phyloP scores from a whole-genome alignment of 2,329 filamentous ascomycete species.

The Botrytis porri region DNA sequence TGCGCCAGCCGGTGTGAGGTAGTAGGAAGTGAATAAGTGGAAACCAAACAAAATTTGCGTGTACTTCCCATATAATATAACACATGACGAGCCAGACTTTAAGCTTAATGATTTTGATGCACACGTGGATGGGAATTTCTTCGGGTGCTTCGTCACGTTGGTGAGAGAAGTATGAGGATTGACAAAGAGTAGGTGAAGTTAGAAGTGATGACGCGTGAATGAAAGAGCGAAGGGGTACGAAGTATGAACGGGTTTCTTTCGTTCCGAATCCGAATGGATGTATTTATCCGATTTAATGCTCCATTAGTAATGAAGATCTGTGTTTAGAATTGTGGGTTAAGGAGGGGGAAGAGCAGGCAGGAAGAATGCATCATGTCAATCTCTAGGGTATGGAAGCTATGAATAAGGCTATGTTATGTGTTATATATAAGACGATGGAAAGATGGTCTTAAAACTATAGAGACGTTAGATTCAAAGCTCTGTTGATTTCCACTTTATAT shows the following conservation, averaged over 20 bases:
- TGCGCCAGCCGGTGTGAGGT: background rate
- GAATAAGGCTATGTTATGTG: background rate
- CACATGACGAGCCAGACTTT: background rate
- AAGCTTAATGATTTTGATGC: background rate
- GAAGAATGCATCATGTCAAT: background rate
- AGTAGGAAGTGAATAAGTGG: background rate
- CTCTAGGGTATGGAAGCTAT: background rate
- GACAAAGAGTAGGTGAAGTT: background rate
- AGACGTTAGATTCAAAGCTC: background rate
- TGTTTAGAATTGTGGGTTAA: background rate
- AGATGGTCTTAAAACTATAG: background rate
- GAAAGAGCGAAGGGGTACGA: background rate
- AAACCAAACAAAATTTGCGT: background rate
- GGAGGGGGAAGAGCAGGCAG: background rate
- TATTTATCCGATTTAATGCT: background rate
- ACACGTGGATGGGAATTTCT: background rate
- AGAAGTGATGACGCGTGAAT: background rate
- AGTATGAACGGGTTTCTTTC: background rate
- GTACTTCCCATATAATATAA: background rate
- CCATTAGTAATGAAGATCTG: background rate
- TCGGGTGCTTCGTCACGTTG: background rate
- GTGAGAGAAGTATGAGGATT: background rate
- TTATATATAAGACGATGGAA: background rate
- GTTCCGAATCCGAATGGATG: background rate
- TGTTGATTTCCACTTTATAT: background rate